Base-by-base conservation (phyloP, 169 alveolate genomes). In the Plasmodium cynomolgi region DNA sequence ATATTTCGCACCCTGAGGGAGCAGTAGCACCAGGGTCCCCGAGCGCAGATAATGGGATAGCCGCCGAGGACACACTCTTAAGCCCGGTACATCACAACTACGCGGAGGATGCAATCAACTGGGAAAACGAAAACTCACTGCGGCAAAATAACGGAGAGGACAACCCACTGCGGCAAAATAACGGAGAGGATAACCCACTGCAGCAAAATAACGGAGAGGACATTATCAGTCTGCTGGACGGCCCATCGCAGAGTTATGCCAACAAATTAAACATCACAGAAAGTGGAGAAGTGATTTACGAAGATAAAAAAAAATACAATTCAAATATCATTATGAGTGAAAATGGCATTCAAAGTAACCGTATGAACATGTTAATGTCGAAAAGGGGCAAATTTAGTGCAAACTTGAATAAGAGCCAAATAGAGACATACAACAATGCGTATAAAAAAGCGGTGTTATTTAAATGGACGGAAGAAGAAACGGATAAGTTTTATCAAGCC, bases 391-490 rank as follows among this genome's bases (percentile, higher is more conserved):
- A 72, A 80, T 39, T 90, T 17, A 81, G 56, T 54, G 68, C 82
- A 33, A 71, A 90, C 74, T 50, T 90, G 23, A 83, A 93, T 81
- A 73, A 84, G 41, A 47, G 84, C 31, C 81, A 93, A 92, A 31
- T 95, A 26, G 90, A 84, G 72, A 62, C 92, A 41, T 96, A 93
- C 81, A 93, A 95, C 9, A 83, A 94, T 85, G 97, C 97, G 2
- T 96, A 96, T 93, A 95, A 95, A 84, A 91, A 85, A 74, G 44
- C 95, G 5, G 94, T 93, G 68, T 62, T 84, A 17, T 68, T 93
- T 47, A 96, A 96, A 92, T 96, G 97, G 97, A 90, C 97, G 17
- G 92, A 93, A 20, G 93, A 93, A 84, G 97, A 96, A 41, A 96
- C 97, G 2, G 74, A 93, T 62, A 88, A 95, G 50, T 96, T 96